Evolutionary conservation across 257 asterid species (phyloP).

Genomic region (Forsythia suspensa): DNA sequence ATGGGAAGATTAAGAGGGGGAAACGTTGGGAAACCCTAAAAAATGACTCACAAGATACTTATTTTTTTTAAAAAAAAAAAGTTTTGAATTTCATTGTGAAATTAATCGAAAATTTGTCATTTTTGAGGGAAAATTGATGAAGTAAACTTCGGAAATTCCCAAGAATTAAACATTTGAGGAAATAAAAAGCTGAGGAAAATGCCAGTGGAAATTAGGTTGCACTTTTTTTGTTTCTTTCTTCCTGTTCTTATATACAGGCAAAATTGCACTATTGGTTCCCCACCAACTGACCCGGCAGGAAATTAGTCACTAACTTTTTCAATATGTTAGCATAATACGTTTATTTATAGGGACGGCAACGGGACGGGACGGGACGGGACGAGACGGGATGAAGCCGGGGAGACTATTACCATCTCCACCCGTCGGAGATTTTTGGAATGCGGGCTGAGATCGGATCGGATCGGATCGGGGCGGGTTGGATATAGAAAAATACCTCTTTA

Average conservation of each 20-base stretch:
- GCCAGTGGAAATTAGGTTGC: constrained; percentile 62
- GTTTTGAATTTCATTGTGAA: constrained; percentile 7
- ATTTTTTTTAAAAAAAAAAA: not conserved
- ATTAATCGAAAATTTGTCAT: not conserved
- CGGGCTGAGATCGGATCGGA: too few relatives aligned
- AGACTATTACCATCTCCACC: too few relatives aligned
- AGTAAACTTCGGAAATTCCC: constrained; percentile 35
- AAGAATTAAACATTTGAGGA: constrained; percentile 17
- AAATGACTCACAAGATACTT: not conserved
- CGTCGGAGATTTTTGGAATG: too few relatives aligned
- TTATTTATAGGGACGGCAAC: too few relatives aligned
- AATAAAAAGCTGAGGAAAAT: constrained; percentile 29
- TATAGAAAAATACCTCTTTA: too few relatives aligned
- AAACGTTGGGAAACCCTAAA: constrained; percentile 27
- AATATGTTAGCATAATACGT: too few relatives aligned
- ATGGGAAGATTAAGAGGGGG: constrained; percentile 2
- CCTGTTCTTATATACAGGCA: constrained; percentile 8
- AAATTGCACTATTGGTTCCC: not conserved
- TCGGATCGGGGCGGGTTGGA: too few relatives aligned
- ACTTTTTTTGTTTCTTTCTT: constrained; percentile 25
- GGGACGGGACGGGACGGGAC: too few relatives aligned
- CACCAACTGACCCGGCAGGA: too few relatives aligned
- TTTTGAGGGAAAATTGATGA: not conserved
- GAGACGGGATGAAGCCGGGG: too few relatives aligned
- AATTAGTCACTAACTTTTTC: too few relatives aligned